Evolutionary conservation across 257 asterid species (phyloP), one percentile per base, ranked within the genome.

Genomic region (Nicotiana benthamiana): DNA sequence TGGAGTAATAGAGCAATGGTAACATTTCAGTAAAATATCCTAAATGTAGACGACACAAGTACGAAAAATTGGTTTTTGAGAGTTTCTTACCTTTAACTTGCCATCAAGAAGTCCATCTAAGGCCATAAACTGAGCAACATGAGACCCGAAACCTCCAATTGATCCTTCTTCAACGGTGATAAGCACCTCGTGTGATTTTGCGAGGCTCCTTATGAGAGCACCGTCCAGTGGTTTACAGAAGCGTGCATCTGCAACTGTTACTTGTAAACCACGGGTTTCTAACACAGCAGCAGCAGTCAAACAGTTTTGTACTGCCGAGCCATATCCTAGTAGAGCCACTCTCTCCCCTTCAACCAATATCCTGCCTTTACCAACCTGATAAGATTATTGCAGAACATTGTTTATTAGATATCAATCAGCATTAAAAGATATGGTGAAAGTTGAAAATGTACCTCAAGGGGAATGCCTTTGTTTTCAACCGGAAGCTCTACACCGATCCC

Each of bases 151-250:
- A n/a, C 99, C 99, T 13, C 99, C 99, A 32, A 95, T 92, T 4
- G 99, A 95, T 70, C 98, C 99, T 89, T 95, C 99, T 84, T 95
- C 98, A 20, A 92, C 93, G 0, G 99, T 95, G 87, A 95, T 91
- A 80, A 95, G 82, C 63, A 95, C 87, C 81, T 91, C 95, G 4
- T 95, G 97, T 43, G 97, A 92, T 84, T 91, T 95, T 4, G 97
- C 97, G 82, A 95, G 82, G 78, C 91, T 84, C 56, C 98, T 93
- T 18, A 95, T 85, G 6, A 95, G 97, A 74, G 89, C 79, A 48
- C 68, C 91, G 81, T 95, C 98, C 85, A 95, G 83, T 7, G 98
- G 98, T 89, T 95, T 95, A 88, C 99, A 95, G 80, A 93, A 95
- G 43, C 97, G 97, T 46, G 97, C 98, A 91, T 93, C 98, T 30